phyloP scores from a whole-genome alignment of 2,329 filamentous ascomycete species.

The Hysterium pulicare region DNA sequence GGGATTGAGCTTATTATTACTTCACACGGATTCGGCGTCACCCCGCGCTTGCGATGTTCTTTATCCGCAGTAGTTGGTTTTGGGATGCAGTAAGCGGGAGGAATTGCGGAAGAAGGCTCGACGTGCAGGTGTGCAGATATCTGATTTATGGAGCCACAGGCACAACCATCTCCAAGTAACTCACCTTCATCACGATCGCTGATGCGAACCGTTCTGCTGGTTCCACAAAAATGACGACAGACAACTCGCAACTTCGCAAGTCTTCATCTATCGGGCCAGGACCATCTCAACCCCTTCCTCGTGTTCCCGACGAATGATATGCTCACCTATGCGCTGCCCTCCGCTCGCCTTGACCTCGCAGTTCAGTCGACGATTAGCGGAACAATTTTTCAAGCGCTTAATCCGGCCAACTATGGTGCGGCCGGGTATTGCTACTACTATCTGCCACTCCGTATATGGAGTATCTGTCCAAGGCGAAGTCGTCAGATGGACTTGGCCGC shows the following conservation, averaged over 20 bases:
- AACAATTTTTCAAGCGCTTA: neutral
- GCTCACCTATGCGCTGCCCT: neutral
- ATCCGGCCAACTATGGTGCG: neutral
- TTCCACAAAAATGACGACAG: constrained; percentile 2
- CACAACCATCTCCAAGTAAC: neutral
- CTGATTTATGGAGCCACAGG: neutral
- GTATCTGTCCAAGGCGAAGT: neutral
- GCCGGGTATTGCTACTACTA: neutral
- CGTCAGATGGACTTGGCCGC: neutral
- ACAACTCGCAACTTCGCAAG: neutral
- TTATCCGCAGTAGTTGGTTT: no score
- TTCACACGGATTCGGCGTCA: no score
- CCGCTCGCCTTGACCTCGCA: neutral
- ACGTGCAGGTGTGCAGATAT: neutral
- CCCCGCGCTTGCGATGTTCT: no score
- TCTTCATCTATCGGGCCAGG: neutral
- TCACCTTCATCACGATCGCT: neutral
- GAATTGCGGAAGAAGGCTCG: neutral
- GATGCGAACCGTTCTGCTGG: neutral
- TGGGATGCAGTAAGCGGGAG: no score
- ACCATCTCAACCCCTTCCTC: neutral
- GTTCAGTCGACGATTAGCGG: neutral
- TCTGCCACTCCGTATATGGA: neutral
- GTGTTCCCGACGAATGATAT: neutral
- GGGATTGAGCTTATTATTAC: no score